Percentiles rank a stretch among this genome's conserved stretches.
Conservation (phyloP, 2,329 filamentous ascomycete genomes). For the Pseudogymnoascus sp. region DNA sequence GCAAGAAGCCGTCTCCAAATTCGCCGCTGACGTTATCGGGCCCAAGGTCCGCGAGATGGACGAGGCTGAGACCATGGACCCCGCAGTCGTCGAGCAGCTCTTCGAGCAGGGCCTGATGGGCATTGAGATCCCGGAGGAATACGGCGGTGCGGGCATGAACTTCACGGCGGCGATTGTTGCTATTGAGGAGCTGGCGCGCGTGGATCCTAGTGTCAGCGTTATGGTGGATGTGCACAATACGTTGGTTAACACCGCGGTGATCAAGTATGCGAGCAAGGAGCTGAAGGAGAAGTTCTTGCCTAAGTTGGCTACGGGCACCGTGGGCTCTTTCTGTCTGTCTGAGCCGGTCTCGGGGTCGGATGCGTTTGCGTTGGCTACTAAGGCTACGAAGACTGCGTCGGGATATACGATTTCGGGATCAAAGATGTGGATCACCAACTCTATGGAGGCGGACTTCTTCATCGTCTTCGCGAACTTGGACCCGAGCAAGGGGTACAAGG, state of each 20-base stretch:
- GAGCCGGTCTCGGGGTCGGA: slow-evolving; percentile 92
- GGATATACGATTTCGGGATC: slow-evolving; percentile 83
- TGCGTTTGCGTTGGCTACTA: slow-evolving; percentile 89
- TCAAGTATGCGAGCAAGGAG: slow-evolving; percentile 73
- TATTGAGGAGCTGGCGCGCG: slow-evolving; percentile 90
- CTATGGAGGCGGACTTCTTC: slow-evolving; percentile 87
- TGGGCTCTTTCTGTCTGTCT: slow-evolving; percentile 85
- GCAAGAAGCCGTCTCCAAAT: slow-evolving; percentile 83
- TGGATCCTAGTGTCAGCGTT: slow-evolving; percentile 91
- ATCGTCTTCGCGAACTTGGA: slow-evolving; percentile 97
- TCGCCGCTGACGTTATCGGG: slow-evolving; percentile 79
- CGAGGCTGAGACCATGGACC: slow-evolving; percentile 91
- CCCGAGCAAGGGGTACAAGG: slow-evolving; percentile 87
- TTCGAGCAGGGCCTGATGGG: slow-evolving; percentile 98
- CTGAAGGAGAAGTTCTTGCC: slow-evolving; percentile 83
- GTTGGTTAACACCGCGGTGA: slow-evolving; percentile 84
- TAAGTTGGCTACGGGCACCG: slow-evolving; percentile 79
- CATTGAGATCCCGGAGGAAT: slow-evolving; percentile 95
- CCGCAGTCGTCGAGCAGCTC: slow-evolving; percentile 76
- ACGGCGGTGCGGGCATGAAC: slow-evolving; percentile 95
- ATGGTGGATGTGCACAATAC: slow-evolving; percentile 98
- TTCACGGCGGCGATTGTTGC: slow-evolving; percentile 94
- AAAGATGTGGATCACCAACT: slow-evolving; percentile 99
- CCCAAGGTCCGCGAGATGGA: slow-evolving; percentile 97
- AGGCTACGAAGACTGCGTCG: slow-evolving; percentile 72